These are phyloP conservation scores for Thozetella sp. DNA, from an alignment of 495 filamentous ascomycete species.

Conservation along the genomic window DNA sequence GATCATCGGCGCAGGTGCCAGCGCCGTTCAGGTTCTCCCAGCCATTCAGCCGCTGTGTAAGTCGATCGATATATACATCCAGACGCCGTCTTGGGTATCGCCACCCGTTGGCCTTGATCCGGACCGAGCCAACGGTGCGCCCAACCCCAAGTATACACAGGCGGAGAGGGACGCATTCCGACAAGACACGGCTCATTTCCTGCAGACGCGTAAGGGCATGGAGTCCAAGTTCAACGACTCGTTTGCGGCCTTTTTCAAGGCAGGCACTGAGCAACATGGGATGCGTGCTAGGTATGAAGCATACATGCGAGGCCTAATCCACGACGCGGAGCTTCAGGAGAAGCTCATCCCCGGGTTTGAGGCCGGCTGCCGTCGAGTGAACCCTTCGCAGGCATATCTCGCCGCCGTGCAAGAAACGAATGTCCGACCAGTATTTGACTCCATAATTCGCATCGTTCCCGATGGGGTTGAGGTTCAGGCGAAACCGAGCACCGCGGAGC, in stretches of 20 bases:
- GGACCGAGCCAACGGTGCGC: constrained; percentile 9
- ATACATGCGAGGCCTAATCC: not conserved
- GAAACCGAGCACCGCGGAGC: constrained; percentile 38
- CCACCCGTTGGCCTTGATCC: constrained; percentile 39
- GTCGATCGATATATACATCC: constrained; percentile 51
- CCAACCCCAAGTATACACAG: not conserved
- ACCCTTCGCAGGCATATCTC: constrained; percentile 60
- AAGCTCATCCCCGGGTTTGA: constrained; percentile 46
- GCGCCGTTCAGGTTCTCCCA: constrained; percentile 50
- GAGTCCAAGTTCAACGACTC: not conserved
- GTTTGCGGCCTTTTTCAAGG: not conserved
- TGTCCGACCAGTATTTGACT: constrained; percentile 47
- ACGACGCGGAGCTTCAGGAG: not conserved
- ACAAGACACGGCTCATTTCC: not conserved
- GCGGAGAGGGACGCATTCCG: not conserved
- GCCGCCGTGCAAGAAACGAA: constrained; percentile 56
- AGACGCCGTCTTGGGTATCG: constrained; percentile 59
- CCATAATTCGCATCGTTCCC: constrained; percentile 45
- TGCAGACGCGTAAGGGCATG: not conserved
- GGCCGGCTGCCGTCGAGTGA: constrained; percentile 59
- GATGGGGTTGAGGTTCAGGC: not conserved
- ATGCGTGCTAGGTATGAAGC: not conserved
- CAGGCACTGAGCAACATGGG: not conserved
- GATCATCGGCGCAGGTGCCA: constrained; percentile 29
- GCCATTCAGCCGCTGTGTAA: constrained; percentile 36